Evolutionary conservation across 148 eudicot genomes (phyloP), one percentile per base, ranked within the genome.

Genomic region (Heliamphora exappendiculata): DNA sequence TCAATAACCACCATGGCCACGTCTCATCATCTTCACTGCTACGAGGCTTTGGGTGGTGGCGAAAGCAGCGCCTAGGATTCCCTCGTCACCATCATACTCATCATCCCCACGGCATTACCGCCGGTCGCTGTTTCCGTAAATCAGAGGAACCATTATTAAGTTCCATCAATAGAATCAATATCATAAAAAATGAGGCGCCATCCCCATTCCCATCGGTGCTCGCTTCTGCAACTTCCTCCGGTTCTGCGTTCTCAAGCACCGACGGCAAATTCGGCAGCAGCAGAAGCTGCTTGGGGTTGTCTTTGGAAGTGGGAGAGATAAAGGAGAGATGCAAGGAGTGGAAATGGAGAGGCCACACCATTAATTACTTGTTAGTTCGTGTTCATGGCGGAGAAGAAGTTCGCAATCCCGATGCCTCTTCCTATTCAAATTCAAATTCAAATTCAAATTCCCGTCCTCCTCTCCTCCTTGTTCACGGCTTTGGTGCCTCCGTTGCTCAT

Each of bases 401-500:
- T 29, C 71, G 44, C 24, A 66, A 53, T 9, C 7, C 16, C 0
- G 72, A 29, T n/a, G n/a, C n/a, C n/a, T n/a, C n/a, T n/a, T n/a
- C n/a, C n/a, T n/a, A n/a, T n/a, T n/a, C n/a, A n/a, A n/a, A n/a
- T 51, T 22, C 50, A 8, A 16, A 37, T 53, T 72, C 47, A 22
- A 11, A 51, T 54, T 53, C 66, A n/a, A 39, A 57, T 37, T 3
- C 28, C 12, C 68, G 72, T 11, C 86, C 93, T 41, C 93, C 93
- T 74, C 81, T 94, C 69, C 82, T 94, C 45, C 93, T 94, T 72
- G 95, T 94, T 82, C 97, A 94, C 81, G 98, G 98, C 36, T 91
- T 94, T 51, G 98, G 98, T 41, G 98, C 98, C 82, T 94, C 98
- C 3, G 76, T 94, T 68, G 89, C 95, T 80, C 98, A 94, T 70